Evolutionary conservation across 495 filamentous ascomycete genomes (phyloP).

Genomic region (Hypoxylon subgilvum): DNA sequence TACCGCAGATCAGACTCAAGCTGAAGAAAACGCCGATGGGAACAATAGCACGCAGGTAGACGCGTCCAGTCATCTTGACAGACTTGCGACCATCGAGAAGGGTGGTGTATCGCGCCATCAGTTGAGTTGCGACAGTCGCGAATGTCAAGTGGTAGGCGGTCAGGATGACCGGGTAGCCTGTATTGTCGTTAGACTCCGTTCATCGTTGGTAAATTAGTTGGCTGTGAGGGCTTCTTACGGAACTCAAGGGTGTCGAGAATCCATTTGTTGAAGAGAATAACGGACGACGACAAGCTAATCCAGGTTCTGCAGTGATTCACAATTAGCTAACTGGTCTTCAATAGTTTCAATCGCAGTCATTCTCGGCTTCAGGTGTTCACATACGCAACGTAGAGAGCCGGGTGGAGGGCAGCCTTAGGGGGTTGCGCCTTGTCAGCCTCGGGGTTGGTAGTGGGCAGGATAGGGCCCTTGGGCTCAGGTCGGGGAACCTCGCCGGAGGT

Average conservation of each 20-base stretch:
- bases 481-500: conserved; percentile 74
- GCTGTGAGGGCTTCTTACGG: conserved; percentile 61
- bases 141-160: conserved; percentile 94
- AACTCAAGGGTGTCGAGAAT: conserved; percentile 84
- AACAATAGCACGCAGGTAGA: conserved; percentile 89
- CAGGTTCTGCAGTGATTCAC: conserved; percentile 66
- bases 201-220: background rate
- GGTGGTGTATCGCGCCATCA: conserved; percentile 82
- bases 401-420: conserved; percentile 71
- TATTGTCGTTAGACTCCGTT: conserved; percentile 40
- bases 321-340: conserved; percentile 27
- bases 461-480: conserved; percentile 60
- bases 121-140: conserved; percentile 87
- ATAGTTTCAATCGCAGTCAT: background rate
- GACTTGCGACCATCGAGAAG: conserved; percentile 87
- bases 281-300: conserved; percentile 88
- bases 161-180: conserved; percentile 72
- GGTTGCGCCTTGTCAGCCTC: conserved; percentile 69
- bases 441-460: conserved; percentile 80
- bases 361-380: conserved; percentile 43
- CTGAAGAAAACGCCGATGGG: conserved; percentile 94
- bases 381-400: conserved; percentile 87
- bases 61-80: conserved; percentile 90
- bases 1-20: conserved; percentile 91
- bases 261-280: conserved; percentile 99